Base-by-base conservation (phyloP, 1,284 basidiomycete species). In the Cryptococcus hybrid region DNA sequence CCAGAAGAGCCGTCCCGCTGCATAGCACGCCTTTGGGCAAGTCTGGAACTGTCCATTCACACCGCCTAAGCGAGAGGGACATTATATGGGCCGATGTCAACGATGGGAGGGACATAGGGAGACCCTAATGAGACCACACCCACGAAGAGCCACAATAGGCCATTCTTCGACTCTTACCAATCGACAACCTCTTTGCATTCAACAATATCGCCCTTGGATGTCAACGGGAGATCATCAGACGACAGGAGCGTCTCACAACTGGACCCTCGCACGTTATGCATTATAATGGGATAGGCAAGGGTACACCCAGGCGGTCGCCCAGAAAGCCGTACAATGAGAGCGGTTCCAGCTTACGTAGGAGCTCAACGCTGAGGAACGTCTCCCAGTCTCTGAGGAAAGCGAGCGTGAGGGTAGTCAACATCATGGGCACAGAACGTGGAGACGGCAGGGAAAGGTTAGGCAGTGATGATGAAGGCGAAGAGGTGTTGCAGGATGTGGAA, bases 331-430 rank as follows among this genome's bases (percentile, higher is more conserved):
- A 57, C 36, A 44, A 58, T 44, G 48, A 43, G 13, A 40, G 45
- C n/a, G 50, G 43, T 12, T 47, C 46, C 3, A 38, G 24, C 35
- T 15, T 73, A 9, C 53, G 60, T 7, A 65, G 73, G 47, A 61
- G 60, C 9, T 66, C 69, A 2, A 75, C 74, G 1, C 61, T 76
- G 18, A 62, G 73, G 7, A 62, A 62, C 3, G 70, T 76, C 9
- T 69, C 69, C 11, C 61, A 60, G 18, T 69, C 66, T 3, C 46
- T 76, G 3, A 57, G 72, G 4, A 66, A 67, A 50, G 74, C 74
- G 1, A 92, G 89, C 38, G 76, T 89, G 52, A 84, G 92, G 18
- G 90, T 96, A 13, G 90, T 91, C 40, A 91, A 92, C 71, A 77
- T 92, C 50, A 86, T 85, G 40, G 85, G 85, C 0, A 58, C 71